Conservation (phyloP, 352 stramenopile genomes). For the Globisporangium rhizosaccharum region DNA sequence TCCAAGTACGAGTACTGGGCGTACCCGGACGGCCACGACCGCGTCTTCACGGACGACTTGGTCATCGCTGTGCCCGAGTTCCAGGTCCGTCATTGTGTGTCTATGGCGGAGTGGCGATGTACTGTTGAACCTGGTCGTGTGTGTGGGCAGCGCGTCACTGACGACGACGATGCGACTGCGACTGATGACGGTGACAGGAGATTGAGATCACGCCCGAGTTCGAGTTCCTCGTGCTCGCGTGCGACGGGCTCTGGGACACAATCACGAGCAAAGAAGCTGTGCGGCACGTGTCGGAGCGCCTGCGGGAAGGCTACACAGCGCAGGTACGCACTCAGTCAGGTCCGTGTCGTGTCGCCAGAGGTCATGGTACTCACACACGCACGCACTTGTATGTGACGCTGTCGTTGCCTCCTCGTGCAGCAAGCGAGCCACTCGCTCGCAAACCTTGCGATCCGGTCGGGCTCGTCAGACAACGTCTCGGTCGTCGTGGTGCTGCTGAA, state of each 20-base stretch:
- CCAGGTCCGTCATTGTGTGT: constrained; percentile 23
- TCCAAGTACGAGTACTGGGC: constrained; percentile 80
- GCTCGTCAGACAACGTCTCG: constrained; percentile 86
- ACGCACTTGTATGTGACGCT: not conserved
- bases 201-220: constrained; percentile 88
- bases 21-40: constrained; percentile 76
- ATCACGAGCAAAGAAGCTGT: constrained; percentile 91
- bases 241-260: constrained; percentile 91
- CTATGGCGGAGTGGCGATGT: not conserved
- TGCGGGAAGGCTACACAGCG: constrained; percentile 64
- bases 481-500: constrained; percentile 83
- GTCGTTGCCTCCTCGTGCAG: constrained; percentile 17
- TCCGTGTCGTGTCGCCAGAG: not conserved
- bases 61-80: constrained; percentile 85
- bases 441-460: constrained; percentile 82
- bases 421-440: constrained; percentile 80
- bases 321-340: constrained; percentile 26
- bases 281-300: constrained; percentile 64
- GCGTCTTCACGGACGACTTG: constrained; percentile 80
- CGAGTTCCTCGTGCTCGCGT: constrained; percentile 90
- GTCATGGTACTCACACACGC: too few species aligned
- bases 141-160: constrained; percentile 8
- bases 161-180: constrained; percentile 1
- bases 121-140: too few species aligned
- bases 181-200: constrained; percentile 31